These are phyloP conservation scores for Alternaria hordeiaustralica DNA, from an alignment of 2,329 filamentous ascomycete genomes.

Conservation along the genomic window DNA sequence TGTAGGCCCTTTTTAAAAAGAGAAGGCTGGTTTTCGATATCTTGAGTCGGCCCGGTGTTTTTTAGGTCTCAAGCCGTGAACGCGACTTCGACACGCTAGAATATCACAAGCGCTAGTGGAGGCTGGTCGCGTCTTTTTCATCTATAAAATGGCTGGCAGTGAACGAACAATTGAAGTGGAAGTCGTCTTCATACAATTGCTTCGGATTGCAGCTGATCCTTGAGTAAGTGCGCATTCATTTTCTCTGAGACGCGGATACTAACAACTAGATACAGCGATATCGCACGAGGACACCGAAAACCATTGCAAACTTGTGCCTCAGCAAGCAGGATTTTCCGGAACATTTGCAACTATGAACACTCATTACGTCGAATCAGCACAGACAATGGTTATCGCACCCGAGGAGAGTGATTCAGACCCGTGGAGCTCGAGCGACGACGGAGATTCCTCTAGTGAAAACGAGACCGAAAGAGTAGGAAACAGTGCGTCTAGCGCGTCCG, in stretches of 20 bases:
- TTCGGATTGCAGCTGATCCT: neutral
- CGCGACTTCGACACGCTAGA: neutral
- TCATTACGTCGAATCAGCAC: no score
- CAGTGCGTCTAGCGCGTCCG: neutral
- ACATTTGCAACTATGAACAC: no score
- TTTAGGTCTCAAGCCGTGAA: neutral
- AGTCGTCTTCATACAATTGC: neutral
- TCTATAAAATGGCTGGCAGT: neutral
- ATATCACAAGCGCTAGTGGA: neutral
- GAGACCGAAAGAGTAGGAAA: neutral
- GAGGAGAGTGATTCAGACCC: no score
- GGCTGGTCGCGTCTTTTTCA: neutral
- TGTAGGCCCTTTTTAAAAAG: neutral
- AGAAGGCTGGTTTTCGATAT: neutral
- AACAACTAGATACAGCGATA: no score
- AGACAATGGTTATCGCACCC: no score
- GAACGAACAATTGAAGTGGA: neutral
- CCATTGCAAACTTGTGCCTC: no score
- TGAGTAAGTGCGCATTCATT: neutral
- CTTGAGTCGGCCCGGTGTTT: neutral
- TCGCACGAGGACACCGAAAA: no score
- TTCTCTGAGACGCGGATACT: no score
- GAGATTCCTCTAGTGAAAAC: no score
- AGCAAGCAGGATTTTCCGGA: no score
- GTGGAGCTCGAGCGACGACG: no score